Evolutionary conservation across 2,329 filamentous ascomycete genomes (phyloP).

Genomic region (Colletotrichum eleusines): DNA sequence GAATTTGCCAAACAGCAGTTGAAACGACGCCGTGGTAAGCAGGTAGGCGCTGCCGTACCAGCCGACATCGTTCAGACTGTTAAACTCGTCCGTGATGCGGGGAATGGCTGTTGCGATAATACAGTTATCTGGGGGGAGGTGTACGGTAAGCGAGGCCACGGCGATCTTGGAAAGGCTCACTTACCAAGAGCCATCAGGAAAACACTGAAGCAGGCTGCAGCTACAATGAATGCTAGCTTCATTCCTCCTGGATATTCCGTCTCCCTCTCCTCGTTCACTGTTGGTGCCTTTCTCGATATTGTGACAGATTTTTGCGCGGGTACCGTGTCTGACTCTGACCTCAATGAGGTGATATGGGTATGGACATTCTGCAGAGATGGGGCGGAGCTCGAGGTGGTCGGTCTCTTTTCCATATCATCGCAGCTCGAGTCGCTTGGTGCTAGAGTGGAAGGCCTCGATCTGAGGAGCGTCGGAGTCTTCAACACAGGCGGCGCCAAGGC

Average conservation of each 20-base stretch:
- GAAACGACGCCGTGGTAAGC: slow-evolving; percentile 56
- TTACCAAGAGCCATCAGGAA: slow-evolving; percentile 57
- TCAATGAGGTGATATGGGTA: neutral
- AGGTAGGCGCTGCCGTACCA: slow-evolving; percentile 63
- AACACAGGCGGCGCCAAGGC: neutral
- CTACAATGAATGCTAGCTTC: slow-evolving; percentile 52
- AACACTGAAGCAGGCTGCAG: slow-evolving; percentile 54
- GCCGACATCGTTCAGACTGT: slow-evolving; percentile 60
- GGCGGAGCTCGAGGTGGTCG: slow-evolving; percentile 14
- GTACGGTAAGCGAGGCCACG: neutral
- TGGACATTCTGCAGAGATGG: slow-evolving; percentile 19
- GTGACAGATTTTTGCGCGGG: neutral
- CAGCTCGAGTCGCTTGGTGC: slow-evolving; percentile 26
- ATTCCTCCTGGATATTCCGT: slow-evolving; percentile 29
- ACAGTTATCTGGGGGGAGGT: slow-evolving; percentile 48
- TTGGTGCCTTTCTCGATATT: neutral
- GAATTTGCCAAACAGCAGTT: slow-evolving; percentile 56
- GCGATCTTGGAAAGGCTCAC: neutral
- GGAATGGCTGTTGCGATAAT: slow-evolving; percentile 61
- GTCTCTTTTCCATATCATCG: slow-evolving; percentile 33
- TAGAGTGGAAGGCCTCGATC: slow-evolving; percentile 14
- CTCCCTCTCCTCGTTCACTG: neutral
- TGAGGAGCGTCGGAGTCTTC: neutral
- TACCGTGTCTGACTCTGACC: neutral
- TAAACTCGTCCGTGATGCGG: slow-evolving; percentile 57